These are phyloP conservation scores for Arthrobotrys entomopaga DNA, from an alignment of 2,329 filamentous ascomycete species.

Conservation along the genomic window DNA sequence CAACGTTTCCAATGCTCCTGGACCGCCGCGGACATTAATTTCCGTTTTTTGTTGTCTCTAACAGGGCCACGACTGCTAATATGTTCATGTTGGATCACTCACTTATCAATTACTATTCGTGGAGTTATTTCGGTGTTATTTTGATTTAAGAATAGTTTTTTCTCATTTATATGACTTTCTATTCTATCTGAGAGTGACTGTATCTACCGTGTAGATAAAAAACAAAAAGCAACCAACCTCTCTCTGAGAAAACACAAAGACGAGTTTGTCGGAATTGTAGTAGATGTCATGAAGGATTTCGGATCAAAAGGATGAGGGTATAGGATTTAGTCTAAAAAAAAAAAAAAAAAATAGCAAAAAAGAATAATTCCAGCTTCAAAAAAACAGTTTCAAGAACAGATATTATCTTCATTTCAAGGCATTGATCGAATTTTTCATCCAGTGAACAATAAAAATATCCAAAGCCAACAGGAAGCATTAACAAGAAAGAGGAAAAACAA, in stretches of 20 bases:
- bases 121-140: not conserved
- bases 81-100: not conserved
- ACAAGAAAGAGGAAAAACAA: not conserved
- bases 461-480: constrained; percentile 9
- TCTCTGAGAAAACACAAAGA: constrained; percentile 1
- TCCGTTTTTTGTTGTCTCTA: constrained; percentile 18
- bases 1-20: no score
- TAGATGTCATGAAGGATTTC: constrained; percentile 9
- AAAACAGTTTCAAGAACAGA: constrained; percentile 3
- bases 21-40: constrained; percentile 8
- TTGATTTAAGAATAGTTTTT: constrained; percentile 16
- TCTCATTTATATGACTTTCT: not conserved
- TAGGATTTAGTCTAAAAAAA: constrained; percentile 33
- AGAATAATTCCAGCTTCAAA: constrained; percentile 3
- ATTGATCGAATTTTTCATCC: constrained; percentile 32
- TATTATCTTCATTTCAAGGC: constrained; percentile 24
- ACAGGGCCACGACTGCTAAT: not conserved
- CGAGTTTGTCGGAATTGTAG: constrained; percentile 2
- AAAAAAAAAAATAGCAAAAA: constrained; percentile 1
- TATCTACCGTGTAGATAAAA: constrained; percentile 11
- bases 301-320: constrained; percentile 29
- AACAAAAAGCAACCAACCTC: constrained; percentile 4
- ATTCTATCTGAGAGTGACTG: constrained; percentile 20
- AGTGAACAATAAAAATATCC: constrained; percentile 22
- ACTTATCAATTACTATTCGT: not conserved